Base-by-base conservation (phyloP, 116 monocot genomes). In the Cymodocea nodosa region DNA sequence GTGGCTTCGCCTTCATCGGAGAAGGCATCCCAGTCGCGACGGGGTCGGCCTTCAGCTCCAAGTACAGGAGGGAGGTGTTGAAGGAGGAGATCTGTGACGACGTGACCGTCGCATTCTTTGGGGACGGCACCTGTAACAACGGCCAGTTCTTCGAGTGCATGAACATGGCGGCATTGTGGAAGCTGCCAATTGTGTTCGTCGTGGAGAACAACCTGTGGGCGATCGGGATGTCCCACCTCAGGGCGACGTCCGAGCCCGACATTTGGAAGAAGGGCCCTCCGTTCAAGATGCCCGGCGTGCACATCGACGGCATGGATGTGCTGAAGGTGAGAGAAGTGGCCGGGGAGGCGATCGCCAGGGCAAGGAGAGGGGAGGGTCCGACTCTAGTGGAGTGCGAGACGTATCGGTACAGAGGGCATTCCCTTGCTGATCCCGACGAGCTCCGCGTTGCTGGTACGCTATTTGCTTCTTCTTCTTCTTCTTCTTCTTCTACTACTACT, bases 141-240 rank as follows among this genome's bases (percentile, higher is more conserved):
- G 95, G 95, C 5, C 90, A 93, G 67, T 93, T 93, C 76, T 93
- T 93, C 59, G 93, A 93, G 78, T 86, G 86, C 69, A 68, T 89
- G 61, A 93, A 93, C 82, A 93, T 93, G 89, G 93, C 93, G 0
- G 78, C 80, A 30, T 70, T 93, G 59, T 95, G 90, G 90, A 95
- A 90, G 79, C 79, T 95, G 56, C 95, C 95, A 10, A 95, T 95
- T 18, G 76, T 95, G 70, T 95, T 95, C 66, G 95, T 95, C 50
- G 95, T 95, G 71, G 95, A 95, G 79, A 95, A 95, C 36, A 93
- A 93, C 40, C 62, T 93, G 56, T 93, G 93, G 93, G 93, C 93
- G 0, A 93, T 93, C 16, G 90, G 90, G 20, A 95, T 90, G 95
- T 90, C 90, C 2, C 95, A 95, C 35, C 16, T 95, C 3, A 73